Percentiles rank a stretch among this genome's conserved stretches.
Evolutionary conservation across 768 basidiomycete genomes (phyloP).

Genomic region (Tylopilus balloui): DNA sequence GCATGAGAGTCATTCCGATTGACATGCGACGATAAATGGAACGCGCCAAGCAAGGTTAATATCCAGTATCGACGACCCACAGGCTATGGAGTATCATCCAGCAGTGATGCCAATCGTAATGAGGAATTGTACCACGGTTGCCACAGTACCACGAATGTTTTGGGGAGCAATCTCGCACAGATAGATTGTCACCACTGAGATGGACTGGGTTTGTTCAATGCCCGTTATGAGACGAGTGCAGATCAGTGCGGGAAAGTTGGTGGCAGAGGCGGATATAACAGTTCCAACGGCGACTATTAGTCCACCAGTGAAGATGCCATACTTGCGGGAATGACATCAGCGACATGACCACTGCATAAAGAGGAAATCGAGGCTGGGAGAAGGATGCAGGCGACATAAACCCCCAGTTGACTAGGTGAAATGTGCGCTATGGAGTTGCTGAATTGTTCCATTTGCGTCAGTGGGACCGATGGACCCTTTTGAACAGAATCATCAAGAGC

Average conservation of each 20-base stretch:
- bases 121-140: slow-evolving; percentile 40
- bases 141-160: slow-evolving; percentile 38
- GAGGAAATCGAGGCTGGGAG: slow-evolving; percentile 40
- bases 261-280: slow-evolving; percentile 36
- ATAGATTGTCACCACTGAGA: slow-evolving; percentile 40
- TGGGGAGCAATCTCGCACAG: slow-evolving; percentile 41
- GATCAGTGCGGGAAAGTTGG: slow-evolving; percentile 36
- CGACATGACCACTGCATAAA: slow-evolving; percentile 38
- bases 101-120: slow-evolving; percentile 41
- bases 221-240: slow-evolving; percentile 45
- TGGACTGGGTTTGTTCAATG: slow-evolving; percentile 43
- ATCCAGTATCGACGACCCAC: slow-evolving; percentile 21
- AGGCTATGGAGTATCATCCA: slow-evolving; percentile 31
- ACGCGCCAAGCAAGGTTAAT: slow-evolving; percentile 26
- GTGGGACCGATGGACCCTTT: slow-evolving; percentile 38
- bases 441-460: slow-evolving; percentile 47
- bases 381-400: slow-evolving; percentile 42
- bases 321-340: slow-evolving; percentile 46
- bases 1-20: slow-evolving; percentile 23
- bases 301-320: slow-evolving; percentile 41
- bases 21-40: slow-evolving; percentile 27
- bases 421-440: slow-evolving; percentile 34
- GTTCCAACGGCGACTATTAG: slow-evolving; percentile 41
- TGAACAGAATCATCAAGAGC: neutral
- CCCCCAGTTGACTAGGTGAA: slow-evolving; percentile 37